These are phyloP conservation scores for Gossypium sturtianum DNA, from an alignment of 345 rosid genomes.

Conservation along the genomic window DNA sequence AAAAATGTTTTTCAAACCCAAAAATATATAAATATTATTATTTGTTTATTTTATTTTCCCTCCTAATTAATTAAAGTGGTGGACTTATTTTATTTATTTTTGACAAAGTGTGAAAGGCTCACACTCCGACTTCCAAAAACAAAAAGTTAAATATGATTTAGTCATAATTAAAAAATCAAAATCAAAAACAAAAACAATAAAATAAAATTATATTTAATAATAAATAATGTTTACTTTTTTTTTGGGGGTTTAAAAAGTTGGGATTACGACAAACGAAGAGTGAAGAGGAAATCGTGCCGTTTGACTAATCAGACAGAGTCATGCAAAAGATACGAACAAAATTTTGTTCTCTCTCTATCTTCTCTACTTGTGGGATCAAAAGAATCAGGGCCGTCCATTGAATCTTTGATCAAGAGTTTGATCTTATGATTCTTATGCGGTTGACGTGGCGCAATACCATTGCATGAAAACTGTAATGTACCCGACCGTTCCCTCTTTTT, in stretches of 20 bases:
- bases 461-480: not conserved
- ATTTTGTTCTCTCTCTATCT: not conserved
- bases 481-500: conserved; percentile 11
- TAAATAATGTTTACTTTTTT: not conserved
- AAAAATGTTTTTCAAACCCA: not conserved
- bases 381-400: conserved; percentile 28
- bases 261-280: conserved; percentile 22
- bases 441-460: conserved; percentile 25
- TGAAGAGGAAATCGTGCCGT: conserved; percentile 22
- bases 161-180: not conserved
- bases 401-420: not conserved
- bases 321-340: conserved; percentile 5
- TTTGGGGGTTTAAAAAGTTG: not conserved
- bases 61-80: not conserved
- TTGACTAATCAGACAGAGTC: conserved; percentile 26
- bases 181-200: not conserved
- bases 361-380: not conserved
- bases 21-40: not conserved
- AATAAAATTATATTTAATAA: not conserved
- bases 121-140: conserved; percentile 3
- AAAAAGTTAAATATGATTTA: not conserved
- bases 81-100: not conserved
- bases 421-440: not conserved
- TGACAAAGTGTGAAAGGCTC: not conserved
- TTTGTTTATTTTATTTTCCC: not conserved